A percentile compares a stretch with the other conserved stretches of the same genome.
These are phyloP conservation scores for Apiospora saccharicola DNA, from an alignment of 2,329 filamentous ascomycete species.

Conservation along the genomic window DNA sequence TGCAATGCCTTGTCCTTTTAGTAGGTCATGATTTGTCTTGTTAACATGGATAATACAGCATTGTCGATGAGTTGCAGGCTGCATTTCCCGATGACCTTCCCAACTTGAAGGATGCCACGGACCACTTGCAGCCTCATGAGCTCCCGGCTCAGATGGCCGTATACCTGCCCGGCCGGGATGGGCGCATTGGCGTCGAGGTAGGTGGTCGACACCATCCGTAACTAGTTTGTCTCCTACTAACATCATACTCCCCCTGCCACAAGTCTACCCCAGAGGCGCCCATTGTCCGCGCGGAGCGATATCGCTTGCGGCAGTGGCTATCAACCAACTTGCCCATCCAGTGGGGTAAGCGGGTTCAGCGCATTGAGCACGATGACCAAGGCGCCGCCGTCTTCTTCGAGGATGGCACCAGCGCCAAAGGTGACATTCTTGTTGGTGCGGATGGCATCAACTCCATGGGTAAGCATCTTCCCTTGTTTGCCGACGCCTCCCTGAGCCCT, in stretches of 20 bases:
- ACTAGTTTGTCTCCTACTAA: no score
- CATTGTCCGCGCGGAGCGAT: conserved; percentile 35
- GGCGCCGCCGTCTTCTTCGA: conserved; percentile 35
- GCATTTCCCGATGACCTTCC: conserved; percentile 27
- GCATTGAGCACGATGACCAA: conserved; percentile 31
- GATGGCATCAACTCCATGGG: conserved; percentile 39
- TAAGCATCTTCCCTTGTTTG: conserved; percentile 26
- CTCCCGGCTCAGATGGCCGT: neutral
- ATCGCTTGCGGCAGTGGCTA: conserved; percentile 37
- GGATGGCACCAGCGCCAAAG: conserved; percentile 35
- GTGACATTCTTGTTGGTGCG: conserved; percentile 39
- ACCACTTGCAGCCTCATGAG: neutral
- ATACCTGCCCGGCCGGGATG: neutral
- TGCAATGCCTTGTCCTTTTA: no score
- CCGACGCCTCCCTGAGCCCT: no score
- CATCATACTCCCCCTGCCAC: neutral
- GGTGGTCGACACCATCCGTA: no score
- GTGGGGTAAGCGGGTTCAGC: conserved; percentile 34
- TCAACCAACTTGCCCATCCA: conserved; percentile 36
- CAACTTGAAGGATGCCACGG: conserved; percentile 23
- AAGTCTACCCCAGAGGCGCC: neutral
- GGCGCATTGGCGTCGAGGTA: no score
- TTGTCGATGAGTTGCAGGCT: conserved; percentile 1
- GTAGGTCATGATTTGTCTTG: no score
- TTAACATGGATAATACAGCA: neutral